Evolutionary conservation across 2,329 filamentous ascomycete genomes (phyloP), one percentile per base, ranked within the genome.

Genomic region (Penicillium sp.): DNA sequence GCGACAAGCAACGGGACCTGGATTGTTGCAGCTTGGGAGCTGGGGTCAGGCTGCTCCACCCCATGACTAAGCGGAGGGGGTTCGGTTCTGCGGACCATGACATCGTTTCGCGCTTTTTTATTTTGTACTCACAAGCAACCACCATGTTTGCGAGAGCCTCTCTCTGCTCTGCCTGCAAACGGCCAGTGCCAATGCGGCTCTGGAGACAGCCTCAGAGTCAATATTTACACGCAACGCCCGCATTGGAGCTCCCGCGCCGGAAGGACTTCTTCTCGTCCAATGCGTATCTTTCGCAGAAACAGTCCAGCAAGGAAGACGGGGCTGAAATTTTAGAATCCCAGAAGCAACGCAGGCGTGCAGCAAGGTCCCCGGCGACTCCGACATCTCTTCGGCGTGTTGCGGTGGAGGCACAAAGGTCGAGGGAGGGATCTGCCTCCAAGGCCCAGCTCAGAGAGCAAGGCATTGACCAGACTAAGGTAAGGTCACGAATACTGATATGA

Each of bases 301-400:
- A 71, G 39, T 39, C 62, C 10, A 60, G 59, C 26, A 55, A 54
- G 14, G 62, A 61, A 9, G 63, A 67, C 26, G 46, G 53, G 5
- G 45, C 59, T 6, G 57, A 59, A 19, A 64, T 67, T 21, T 35
- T 55, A 16, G 67, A 71, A 37, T 50, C 59, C 4, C 71, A 72
- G 45, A 72, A 74, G 19, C 69, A 77, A 65, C 81, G 79, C 67
- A 79, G 81, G 55, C 83, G 84, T 62, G 72, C 75, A 7, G 68
- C 73, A n/a, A 75, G 83, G 60, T 77, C 78, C 25, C 78, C 83
- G 3, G 79, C 81, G 25, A 78, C 85, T 45, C 90, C 92, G 64
- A 89, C 88, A 60, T 95, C 91, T 2, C 80, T 97, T 31, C 87
- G 93, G 54, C 85, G 92, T 57, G 92, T 96, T 13, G 92, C 93